Base-by-base conservation (phyloP, 805 yeast genomes). In the Candida sakaeoensis region DNA sequence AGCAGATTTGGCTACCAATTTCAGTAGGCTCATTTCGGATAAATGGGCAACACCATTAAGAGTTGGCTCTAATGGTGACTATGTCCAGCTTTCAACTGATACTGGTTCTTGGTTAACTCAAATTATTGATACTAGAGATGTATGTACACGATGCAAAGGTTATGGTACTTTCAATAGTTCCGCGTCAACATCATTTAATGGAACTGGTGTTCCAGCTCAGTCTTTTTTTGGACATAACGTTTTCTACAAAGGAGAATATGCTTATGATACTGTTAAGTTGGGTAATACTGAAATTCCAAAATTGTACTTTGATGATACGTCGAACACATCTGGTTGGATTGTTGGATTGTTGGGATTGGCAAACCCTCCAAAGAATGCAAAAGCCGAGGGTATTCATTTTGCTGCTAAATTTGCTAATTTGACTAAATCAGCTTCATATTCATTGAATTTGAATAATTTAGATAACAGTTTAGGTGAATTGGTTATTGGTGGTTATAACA, bases 81-180 rank as follows among this genome's bases (percentile, higher is more conserved):
- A 6, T 10, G n/a, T 26, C 6, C 5, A 12, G 8, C 15, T 26
- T 10, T 14, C 5, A 13, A 10, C 15, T n/a, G 19, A 29, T 29
- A 29, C 33, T 14, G 33, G 33, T 12, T 12, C 16, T 29, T 29
- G 33, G 33, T 7, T 29, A 7, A 29, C 33, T 12, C 33, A 29
- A 8, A 29, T 29, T 29, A 14, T 29, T 29, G 33, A 29, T 15
- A 14, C 33, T 6, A 5, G 16, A 14, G 33, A 9, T 14, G 16
- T 21, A 15, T 29, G 33, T 29, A 14, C n/a, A 9, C 7, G 5
- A 9, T 12, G 15, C 9, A 21, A 21, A 21, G 24, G 9, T 7
- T 7, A 21, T 21, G 24, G 24, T 21, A 9, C 9, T 21, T 21
- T 21, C 9, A 21, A 21, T 21, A 9, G 24, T 7, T 21, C 24